These are phyloP conservation scores for Aphanomyces cochlioides DNA, from an alignment of 352 stramenopile genomes.

Conservation along the genomic window DNA sequence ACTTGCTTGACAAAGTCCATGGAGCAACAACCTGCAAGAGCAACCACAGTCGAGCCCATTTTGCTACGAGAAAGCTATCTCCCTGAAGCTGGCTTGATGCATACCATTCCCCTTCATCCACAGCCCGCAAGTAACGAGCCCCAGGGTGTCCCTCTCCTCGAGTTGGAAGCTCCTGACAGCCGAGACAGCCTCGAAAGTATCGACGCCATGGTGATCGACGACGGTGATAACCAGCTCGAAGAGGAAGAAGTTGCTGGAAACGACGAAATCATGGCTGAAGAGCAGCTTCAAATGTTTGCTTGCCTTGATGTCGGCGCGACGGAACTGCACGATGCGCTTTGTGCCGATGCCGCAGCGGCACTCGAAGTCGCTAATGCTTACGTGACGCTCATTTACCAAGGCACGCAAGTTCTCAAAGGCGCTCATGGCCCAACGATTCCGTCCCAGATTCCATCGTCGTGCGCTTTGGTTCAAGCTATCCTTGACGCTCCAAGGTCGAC, in stretches of 20 bases:
- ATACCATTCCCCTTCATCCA: neutral
- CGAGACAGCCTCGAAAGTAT: neutral
- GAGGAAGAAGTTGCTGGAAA: neutral
- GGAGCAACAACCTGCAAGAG: neutral
- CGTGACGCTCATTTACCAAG: conserved; percentile 26
- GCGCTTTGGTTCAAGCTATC: neutral
- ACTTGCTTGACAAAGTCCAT: neutral
- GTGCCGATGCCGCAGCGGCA: neutral
- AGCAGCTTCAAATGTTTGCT: conserved; percentile 18
- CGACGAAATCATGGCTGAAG: neutral
- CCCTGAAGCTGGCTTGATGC: neutral
- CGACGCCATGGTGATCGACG: neutral
- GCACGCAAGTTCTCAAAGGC: conserved; percentile 10
- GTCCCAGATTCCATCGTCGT: neutral
- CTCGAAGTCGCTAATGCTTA: conserved; percentile 4
- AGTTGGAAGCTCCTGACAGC: too few species aligned
- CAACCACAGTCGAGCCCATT: conserved; percentile 8
- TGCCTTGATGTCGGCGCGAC: conserved; percentile 19
- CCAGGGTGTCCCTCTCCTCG: neutral
- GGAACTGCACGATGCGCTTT: conserved; percentile 11
- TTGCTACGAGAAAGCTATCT: conserved; percentile 5
- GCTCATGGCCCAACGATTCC: conserved; percentile 1
- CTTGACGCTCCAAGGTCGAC: neutral
- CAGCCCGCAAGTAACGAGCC: neutral
- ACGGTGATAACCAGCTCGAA: neutral